Conservation (phyloP, 176 grass and related monocot species). For the Aegilops speltoides region DNA sequence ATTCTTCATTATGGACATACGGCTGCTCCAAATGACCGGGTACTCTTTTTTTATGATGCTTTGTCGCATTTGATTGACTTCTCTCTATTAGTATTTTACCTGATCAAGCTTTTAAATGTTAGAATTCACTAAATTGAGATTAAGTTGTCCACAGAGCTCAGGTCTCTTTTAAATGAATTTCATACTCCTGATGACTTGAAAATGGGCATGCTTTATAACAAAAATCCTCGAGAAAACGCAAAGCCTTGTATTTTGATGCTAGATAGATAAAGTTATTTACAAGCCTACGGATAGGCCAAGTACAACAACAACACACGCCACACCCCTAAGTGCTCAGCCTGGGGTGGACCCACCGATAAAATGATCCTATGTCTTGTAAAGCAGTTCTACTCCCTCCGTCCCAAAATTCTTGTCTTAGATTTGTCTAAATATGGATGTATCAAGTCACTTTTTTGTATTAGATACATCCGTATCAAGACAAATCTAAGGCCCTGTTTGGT, state of each 20-base stretch:
- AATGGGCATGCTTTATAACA: neutral
- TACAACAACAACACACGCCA: neutral
- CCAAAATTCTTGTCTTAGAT: too few species aligned
- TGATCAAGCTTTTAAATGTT: neutral
- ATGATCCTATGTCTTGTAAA: neutral
- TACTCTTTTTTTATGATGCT: slow-evolving; percentile 36
- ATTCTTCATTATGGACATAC: slow-evolving; percentile 97
- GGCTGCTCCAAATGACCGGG: slow-evolving; percentile 93
- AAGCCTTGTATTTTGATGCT: neutral
- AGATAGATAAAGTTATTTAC: neutral
- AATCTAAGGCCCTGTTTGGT: too few species aligned
- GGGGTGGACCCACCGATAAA: neutral
- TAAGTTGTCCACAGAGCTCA: neutral
- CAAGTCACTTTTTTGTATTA: too few species aligned
- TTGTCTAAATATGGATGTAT: too few species aligned
- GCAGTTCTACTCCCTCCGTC: neutral
- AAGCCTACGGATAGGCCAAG: neutral
- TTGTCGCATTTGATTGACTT: slow-evolving; percentile 17
- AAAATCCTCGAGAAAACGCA: neutral
- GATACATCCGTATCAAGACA: too few species aligned
- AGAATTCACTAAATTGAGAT: slow-evolving; percentile 1
- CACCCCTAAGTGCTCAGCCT: neutral
- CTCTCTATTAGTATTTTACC: slow-evolving; percentile 13
- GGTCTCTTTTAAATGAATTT: slow-evolving; percentile 7
- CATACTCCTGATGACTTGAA: slow-evolving; percentile 15